These are phyloP conservation scores for Plantago elongata DNA, from an alignment of 257 asterid genomes.

Conservation along the genomic window DNA sequence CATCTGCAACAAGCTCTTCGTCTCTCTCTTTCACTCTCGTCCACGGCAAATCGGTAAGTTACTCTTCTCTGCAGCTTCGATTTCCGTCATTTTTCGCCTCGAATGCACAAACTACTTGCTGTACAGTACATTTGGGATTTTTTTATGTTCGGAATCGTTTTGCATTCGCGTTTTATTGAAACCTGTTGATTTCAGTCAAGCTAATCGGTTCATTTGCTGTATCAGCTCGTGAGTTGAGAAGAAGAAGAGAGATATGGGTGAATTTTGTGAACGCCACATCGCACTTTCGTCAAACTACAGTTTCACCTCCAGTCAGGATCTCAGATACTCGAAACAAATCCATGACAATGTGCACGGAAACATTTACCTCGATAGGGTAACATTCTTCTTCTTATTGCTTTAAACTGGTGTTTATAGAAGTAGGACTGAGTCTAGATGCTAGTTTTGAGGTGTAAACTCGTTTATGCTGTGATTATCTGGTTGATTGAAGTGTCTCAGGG, in stretches of 20 bases:
- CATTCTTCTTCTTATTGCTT: neutral
- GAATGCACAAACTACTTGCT: too few species aligned
- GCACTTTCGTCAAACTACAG: conserved; percentile 29
- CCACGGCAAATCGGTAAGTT: conserved; percentile 18
- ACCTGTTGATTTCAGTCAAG: too few species aligned
- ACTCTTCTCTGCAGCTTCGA: neutral
- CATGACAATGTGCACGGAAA: conserved; percentile 86
- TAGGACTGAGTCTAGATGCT: neutral
- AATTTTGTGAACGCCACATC: conserved; percentile 17
- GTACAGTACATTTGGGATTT: neutral
- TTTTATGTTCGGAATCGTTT: conserved; percentile 2
- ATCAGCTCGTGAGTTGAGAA: conserved; percentile 7
- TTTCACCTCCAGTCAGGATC: conserved; percentile 44
- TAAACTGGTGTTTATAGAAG: neutral
- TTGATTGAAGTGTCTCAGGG: too few species aligned
- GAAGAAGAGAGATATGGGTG: neutral
- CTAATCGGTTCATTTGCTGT: too few species aligned
- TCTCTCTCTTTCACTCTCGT: conserved; percentile 9
- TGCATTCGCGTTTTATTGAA: conserved; percentile 10
- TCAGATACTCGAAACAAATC: conserved; percentile 59
- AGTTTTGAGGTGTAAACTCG: neutral
- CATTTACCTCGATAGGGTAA: conserved; percentile 76
- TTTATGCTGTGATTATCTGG: too few species aligned
- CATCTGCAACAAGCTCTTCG: neutral
- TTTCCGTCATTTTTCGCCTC: too few species aligned